These are phyloP conservation scores for Closterium sp. DNA, from an alignment of 139 green algal species.

Conservation along the genomic window DNA sequence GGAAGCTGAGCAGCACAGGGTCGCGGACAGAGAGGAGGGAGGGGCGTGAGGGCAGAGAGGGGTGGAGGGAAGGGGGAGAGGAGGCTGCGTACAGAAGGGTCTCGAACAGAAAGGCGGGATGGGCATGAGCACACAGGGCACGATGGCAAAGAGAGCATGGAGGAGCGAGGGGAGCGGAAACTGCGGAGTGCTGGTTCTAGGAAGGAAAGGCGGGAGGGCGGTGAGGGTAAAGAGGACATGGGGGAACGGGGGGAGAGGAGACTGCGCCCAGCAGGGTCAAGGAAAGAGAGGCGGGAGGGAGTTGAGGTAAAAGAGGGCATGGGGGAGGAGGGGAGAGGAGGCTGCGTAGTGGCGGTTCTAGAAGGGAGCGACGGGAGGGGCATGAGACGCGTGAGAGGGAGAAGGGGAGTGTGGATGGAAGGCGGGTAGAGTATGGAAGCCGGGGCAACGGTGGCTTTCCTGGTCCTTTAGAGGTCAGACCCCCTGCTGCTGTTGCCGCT, in stretches of 20 bases:
- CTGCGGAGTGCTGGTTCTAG: neutral
- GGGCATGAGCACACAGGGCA: no score
- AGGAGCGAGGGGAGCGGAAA: neutral
- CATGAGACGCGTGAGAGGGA: neutral
- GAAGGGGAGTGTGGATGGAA: neutral
- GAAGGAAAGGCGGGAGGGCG: neutral
- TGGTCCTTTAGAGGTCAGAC: neutral
- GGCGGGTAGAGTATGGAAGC: neutral
- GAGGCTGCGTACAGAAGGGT: neutral
- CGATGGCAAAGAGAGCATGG: neutral
- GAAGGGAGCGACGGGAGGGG: neutral
- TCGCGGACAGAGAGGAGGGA: neutral
- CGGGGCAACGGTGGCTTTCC: neutral
- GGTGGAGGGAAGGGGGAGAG: neutral
- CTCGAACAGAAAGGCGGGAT: neutral
- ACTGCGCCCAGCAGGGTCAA: neutral
- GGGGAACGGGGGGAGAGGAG: neutral
- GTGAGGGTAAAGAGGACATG: neutral
- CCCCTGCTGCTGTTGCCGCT: neutral
- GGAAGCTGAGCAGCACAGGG: neutral
- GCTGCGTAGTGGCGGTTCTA: neutral
- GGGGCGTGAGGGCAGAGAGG: neutral
- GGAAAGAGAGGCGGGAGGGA: no score
- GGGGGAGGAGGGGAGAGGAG: neutral
- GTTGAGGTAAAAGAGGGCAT: no score